Conservation (phyloP, 352 stramenopile genomes). For the Lagenidium sp. region DNA sequence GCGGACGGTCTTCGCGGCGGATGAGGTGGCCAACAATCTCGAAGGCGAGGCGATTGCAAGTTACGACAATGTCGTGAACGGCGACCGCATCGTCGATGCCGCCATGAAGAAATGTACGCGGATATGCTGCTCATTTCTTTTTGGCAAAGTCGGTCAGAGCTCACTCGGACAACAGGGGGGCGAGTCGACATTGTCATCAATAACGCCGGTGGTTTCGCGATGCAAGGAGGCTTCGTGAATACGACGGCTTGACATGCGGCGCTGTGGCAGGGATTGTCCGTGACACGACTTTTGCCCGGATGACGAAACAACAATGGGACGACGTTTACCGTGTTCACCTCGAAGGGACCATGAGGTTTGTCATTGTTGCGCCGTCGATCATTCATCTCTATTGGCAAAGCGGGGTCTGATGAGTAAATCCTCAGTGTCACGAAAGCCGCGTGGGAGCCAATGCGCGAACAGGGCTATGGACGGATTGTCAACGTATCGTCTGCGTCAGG, state of each 20-base stretch:
- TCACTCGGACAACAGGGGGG: too few species aligned
- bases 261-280: conserved; percentile 79
- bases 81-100: conserved; percentile 74
- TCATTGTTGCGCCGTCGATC: too few species aligned
- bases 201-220: conserved; percentile 83
- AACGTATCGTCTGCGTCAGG: conserved; percentile 76
- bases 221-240: too few species aligned
- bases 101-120: conserved; percentile 69
- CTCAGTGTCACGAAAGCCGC: conserved; percentile 58
- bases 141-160: too few species aligned
- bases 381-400: too few species aligned
- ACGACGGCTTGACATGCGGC: too few species aligned
- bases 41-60: conserved; percentile 42
- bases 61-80: conserved; percentile 67
- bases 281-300: conserved; percentile 80
- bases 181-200: conserved; percentile 90
- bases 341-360: conserved; percentile 69
- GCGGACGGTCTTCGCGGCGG: conserved; percentile 32
- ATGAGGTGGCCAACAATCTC: conserved; percentile 50
- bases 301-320: conserved; percentile 82
- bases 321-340: conserved; percentile 77
- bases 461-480: conserved; percentile 81
- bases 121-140: too few species aligned
- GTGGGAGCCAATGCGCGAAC: conserved; percentile 71
- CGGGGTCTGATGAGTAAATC: not conserved